Conservation (phyloP, 179 eudicot species). For the Vitellaria paradoxa region DNA sequence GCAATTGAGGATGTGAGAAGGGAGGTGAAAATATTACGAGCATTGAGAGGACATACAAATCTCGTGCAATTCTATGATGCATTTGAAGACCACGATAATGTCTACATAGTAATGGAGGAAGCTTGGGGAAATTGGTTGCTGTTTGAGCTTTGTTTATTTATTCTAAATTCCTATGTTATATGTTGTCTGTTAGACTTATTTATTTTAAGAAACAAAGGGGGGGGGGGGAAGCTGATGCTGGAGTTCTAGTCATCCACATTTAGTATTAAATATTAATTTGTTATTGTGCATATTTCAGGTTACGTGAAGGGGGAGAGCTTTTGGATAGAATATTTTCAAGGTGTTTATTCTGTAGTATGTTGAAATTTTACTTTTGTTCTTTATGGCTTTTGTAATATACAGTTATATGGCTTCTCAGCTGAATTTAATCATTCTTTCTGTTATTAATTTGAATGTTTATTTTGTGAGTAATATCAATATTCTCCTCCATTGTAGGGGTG, state of each 20-base stretch:
- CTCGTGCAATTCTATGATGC: slow-evolving; percentile 55
- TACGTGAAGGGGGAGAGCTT: slow-evolving; percentile 55
- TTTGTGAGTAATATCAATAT: background rate
- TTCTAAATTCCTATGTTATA: background rate
- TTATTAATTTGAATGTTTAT: background rate
- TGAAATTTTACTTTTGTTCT: background rate
- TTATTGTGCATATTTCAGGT: slow-evolving; percentile 25
- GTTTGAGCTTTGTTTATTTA: background rate
- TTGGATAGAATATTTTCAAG: slow-evolving; percentile 49
- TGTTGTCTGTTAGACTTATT: background rate
- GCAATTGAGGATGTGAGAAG: slow-evolving; percentile 70
- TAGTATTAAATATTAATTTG: background rate
- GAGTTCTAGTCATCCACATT: background rate
- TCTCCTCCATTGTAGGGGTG: slow-evolving; percentile 33
- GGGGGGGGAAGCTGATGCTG: background rate
- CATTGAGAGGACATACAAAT: slow-evolving; percentile 45
- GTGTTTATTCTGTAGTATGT: slow-evolving; percentile 21
- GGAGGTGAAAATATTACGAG: slow-evolving; percentile 57
- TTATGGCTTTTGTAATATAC: background rate
- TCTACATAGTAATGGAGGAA: slow-evolving; percentile 73
- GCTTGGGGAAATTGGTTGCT: slow-evolving; percentile 14
- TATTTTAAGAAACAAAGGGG: background rate
- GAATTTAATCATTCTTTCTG: background rate
- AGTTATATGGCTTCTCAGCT: background rate
- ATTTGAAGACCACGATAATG: slow-evolving; percentile 54